These are phyloP conservation scores for Stachybotrys chlorohalonatus DNA, from an alignment of 2,329 filamentous ascomycete genomes.

Conservation along the genomic window DNA sequence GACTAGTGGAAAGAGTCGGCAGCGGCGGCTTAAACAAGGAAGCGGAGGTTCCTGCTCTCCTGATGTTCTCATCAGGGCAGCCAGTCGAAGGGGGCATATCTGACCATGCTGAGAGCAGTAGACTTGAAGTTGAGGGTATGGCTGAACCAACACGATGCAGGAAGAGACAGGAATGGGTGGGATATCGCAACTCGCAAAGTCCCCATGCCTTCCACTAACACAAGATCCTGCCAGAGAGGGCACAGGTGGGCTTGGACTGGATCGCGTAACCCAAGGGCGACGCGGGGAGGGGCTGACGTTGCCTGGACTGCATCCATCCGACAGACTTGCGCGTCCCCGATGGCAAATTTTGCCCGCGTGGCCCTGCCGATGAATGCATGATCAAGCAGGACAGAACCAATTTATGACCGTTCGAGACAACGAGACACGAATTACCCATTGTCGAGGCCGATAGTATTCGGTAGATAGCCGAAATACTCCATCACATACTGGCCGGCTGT, in stretches of 20 bases:
- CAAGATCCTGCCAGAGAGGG: neutral
- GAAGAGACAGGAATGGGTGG: too few species aligned
- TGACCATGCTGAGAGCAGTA: constrained; percentile 12
- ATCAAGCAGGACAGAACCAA: neutral
- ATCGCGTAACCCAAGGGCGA: too few species aligned
- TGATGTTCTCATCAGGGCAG: constrained; percentile 11
- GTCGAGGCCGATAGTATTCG: too few species aligned
- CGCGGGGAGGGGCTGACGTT: neutral
- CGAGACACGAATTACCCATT: neutral
- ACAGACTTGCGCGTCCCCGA: neutral
- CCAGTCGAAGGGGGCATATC: constrained; percentile 18
- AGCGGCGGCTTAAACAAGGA: constrained; percentile 22
- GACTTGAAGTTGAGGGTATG: too few species aligned
- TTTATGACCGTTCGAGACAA: neutral
- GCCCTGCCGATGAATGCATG: neutral
- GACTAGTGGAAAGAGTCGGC: constrained; percentile 18
- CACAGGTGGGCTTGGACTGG: too few species aligned
- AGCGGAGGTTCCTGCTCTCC: constrained; percentile 10
- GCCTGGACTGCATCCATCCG: neutral
- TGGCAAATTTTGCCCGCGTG: neutral
- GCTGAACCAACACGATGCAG: too few species aligned
- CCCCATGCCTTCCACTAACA: too few species aligned
- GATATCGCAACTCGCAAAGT: too few species aligned
- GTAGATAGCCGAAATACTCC: too few species aligned
- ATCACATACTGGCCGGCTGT: too few species aligned